A percentile compares a stretch with the other conserved stretches of the same genome.
Conservation (phyloP, 1,284 basidiomycete genomes). For the Rhodotorula sp. region DNA sequence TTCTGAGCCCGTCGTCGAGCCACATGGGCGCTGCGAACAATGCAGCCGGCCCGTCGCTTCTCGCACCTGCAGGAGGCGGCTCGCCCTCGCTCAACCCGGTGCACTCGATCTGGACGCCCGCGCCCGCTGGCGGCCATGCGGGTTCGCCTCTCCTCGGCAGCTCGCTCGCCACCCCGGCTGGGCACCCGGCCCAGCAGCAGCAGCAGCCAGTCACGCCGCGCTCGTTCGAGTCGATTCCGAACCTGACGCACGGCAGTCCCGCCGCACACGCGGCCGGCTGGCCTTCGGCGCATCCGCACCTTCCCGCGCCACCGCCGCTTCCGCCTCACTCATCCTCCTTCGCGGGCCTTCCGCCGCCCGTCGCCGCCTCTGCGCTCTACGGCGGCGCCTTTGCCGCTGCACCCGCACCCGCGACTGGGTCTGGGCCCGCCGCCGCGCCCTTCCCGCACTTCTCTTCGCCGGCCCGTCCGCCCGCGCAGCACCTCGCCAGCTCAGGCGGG, state of each 20-base stretch:
- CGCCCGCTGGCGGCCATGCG: neutral
- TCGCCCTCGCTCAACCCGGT: neutral
- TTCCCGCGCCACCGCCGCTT: neutral
- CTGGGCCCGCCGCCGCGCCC: neutral
- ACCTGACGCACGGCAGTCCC: constrained; percentile 21
- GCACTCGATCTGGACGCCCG: constrained; percentile 2
- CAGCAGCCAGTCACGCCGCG: constrained; percentile 14
- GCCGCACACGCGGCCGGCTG: constrained; percentile 20
- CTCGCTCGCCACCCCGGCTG: too few species aligned
- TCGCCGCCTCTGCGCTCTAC: neutral
- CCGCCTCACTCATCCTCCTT: neutral
- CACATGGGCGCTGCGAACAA: neutral
- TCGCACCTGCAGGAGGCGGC: neutral
- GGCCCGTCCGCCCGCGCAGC: neutral
- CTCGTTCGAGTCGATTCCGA: constrained; percentile 34
- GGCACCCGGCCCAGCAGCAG: neutral
- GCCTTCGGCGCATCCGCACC: neutral
- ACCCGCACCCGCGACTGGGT: too few species aligned
- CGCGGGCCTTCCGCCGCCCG: neutral
- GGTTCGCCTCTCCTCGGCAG: constrained; percentile 6
- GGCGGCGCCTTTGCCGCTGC: constrained; percentile 2
- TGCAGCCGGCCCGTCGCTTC: neutral
- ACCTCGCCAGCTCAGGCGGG: neutral
- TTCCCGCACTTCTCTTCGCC: neutral
- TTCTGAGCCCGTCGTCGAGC: neutral